Evolutionary conservation across 805 yeast species (phyloP).

Genomic region (Cyberlindnera mrakii): DNA sequence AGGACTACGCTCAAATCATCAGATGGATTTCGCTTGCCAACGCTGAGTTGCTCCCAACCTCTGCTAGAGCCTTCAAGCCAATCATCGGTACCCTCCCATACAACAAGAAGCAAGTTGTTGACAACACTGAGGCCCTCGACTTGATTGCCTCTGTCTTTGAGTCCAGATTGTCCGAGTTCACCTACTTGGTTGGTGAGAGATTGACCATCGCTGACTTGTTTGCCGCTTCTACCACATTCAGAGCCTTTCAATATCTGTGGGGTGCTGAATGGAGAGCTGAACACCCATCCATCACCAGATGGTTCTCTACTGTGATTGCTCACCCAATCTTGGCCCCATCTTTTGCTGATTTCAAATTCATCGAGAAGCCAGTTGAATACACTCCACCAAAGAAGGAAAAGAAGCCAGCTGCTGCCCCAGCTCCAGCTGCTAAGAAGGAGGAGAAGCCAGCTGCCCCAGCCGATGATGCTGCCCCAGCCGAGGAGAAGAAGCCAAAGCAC

Average conservation of each 20-base stretch:
- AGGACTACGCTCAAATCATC: slow-evolving; percentile 54
- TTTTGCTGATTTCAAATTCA: slow-evolving; percentile 48
- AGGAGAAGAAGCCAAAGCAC: slow-evolving; percentile 79
- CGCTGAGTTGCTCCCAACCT: slow-evolving; percentile 50
- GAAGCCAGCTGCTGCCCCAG: slow-evolving; percentile 33
- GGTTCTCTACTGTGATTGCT: slow-evolving; percentile 54
- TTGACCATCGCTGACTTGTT: slow-evolving; percentile 61
- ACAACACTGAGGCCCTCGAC: slow-evolving; percentile 30
- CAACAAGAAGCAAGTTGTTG: slow-evolving; percentile 66
- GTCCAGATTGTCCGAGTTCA: slow-evolving; percentile 49
- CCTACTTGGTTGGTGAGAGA: slow-evolving; percentile 68
- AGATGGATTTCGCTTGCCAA: slow-evolving; percentile 77
- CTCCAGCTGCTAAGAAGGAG: slow-evolving; percentile 21
- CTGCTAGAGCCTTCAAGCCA: slow-evolving; percentile 50
- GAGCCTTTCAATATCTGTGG: slow-evolving; percentile 54
- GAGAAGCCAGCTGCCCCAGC: slow-evolving; percentile 32
- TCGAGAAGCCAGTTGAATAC: slow-evolving; percentile 60
- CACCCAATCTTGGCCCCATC: slow-evolving; percentile 43
- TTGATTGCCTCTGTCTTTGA: slow-evolving; percentile 42
- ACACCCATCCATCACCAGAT: slow-evolving; percentile 61
- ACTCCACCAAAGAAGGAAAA: slow-evolving; percentile 71
- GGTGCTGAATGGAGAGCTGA: slow-evolving; percentile 59
- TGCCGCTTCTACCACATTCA: slow-evolving; percentile 40
- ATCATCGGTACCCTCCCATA: slow-evolving; percentile 61
- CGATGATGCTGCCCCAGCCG: slow-evolving; percentile 37